Evolutionary conservation across 345 rosid genomes (phyloP).

Genomic region (Bruguiera parviflora): DNA sequence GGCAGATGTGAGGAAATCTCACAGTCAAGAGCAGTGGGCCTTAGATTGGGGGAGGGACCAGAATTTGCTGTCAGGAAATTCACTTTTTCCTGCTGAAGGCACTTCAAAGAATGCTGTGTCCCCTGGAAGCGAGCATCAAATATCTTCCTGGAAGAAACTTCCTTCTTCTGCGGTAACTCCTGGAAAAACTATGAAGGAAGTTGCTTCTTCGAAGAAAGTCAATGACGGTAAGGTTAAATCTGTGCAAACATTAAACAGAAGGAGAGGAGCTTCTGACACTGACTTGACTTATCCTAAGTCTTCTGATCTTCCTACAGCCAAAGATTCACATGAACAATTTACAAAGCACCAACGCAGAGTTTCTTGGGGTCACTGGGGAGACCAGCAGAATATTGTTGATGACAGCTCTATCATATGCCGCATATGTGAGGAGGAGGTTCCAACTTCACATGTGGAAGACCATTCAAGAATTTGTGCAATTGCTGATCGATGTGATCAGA

Average conservation of each 20-base stretch:
- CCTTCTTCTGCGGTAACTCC: conserved; percentile 52
- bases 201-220: no score
- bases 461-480: no score
- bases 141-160: conserved; percentile 82
- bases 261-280: no score
- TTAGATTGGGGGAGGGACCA: conserved; percentile 62
- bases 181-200: no score
- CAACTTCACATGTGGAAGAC: no score
- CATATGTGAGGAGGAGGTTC: neutral
- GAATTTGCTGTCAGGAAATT: conserved; percentile 35
- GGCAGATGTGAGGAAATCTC: conserved; percentile 60
- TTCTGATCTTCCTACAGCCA: no score
- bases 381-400: conserved; percentile 58
- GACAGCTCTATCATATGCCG: conserved; percentile 90
- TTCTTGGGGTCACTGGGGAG: conserved; percentile 99
- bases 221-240: no score
- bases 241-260: no score
- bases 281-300: no score
- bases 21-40: conserved; percentile 90
- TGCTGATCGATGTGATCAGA: no score
- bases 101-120: conserved; percentile 48
- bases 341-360: conserved; percentile 27
- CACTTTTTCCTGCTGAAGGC: conserved; percentile 39
- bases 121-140: conserved; percentile 59
- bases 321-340: no score